Base-by-base conservation (phyloP, 345 rosid species). In the Salix udensis region DNA sequence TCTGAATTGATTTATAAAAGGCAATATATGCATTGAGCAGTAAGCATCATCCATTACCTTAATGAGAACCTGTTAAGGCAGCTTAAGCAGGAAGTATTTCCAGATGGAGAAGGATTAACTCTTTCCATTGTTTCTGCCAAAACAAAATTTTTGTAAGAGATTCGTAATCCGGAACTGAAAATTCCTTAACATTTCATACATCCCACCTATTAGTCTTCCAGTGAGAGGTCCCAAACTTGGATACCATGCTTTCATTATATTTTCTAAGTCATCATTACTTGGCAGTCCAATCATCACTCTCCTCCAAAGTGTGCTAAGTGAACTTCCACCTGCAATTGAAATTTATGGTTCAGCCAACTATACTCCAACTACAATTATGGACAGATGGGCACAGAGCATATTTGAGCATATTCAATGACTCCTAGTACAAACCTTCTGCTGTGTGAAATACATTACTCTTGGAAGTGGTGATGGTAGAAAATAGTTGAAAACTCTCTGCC, bases 401-500 rank as follows among this genome's bases (percentile, higher is more conserved):
- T 31, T 36, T 12, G 23, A 50, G 12, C 1, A 31, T 40, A 18
- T 31, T 36, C n/a, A 15, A 5, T 21, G 34, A 53, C 37, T 16
- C 65, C 58, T 66, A 53, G 14, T 55, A 78, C 73, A 80, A 80
- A 91, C 93, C 97, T 86, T 89, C 92, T 37, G 78, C 60, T 76
- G 79, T 79, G 71, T 69, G 80, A 76, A 84, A 77, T 13, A 77
- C 68, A 81, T 87, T 88, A 78, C 81, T 82, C 72, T 87, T 91
- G 42, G 89, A 82, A 66, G 91, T 87, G 42, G 99, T 89, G 72
- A 91, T 86, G 53, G 99, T 91, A 68, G 97, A 91, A 83, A 95
- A 95, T 70, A 95, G 78, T 67, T 91, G 89, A 80, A 96, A 96
- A 83, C 87, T 90, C 78, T 91, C 99, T 1, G 94, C 87, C 55